Base-by-base conservation (phyloP, 2,329 filamentous ascomycete genomes). In the Cordyceps pruinosa region DNA sequence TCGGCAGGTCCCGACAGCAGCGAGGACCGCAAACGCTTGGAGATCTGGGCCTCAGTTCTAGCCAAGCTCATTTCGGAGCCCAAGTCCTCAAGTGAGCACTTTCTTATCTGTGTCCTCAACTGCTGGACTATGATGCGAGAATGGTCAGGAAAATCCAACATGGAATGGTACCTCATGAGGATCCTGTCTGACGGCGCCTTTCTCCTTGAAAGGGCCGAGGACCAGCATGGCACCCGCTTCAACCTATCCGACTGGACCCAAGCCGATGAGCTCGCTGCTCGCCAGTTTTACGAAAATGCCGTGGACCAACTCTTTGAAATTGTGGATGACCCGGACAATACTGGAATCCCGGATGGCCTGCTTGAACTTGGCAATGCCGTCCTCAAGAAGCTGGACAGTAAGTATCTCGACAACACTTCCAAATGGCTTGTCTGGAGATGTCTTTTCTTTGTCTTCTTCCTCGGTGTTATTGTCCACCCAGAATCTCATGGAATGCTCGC, bases 161-260 rank as follows among this genome's bases (percentile, higher is more conserved):
- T 99, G 78, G 92, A 97, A 73, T 88, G 90, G 73, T 97, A 93
- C 70, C 82, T 99, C 13, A 94, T 96, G 89, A 89, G 94, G 69
- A 90, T 95, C 59, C 82, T 99, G 32, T 90, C 96, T 72, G 89
- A 95, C 65, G 94, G 94, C 63, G 88, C 91, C 39, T 97, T 97
- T 68, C 78, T 97, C 58, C 78, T 97, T 64, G 91, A 96, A 67
- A 86, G 88, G 67, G 86, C 89, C 66, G 89, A 92, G 70, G 88
- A 91, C 67, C 87, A 90, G 65, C 81, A 88, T 61, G 83, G 85
- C 35, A 85, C 86, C 59, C 79, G 87, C 61, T 81, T 87, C 72
- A 85, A 90, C 71, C 76, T 89, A 41, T 85, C 87, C 56, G 80
- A 85, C 61, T 88, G 89, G 75, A 85, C 85, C 61, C 83, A 85